Base-by-base conservation (phyloP, 2,329 filamentous ascomycete species). In the Periglandula ipomoeae region DNA sequence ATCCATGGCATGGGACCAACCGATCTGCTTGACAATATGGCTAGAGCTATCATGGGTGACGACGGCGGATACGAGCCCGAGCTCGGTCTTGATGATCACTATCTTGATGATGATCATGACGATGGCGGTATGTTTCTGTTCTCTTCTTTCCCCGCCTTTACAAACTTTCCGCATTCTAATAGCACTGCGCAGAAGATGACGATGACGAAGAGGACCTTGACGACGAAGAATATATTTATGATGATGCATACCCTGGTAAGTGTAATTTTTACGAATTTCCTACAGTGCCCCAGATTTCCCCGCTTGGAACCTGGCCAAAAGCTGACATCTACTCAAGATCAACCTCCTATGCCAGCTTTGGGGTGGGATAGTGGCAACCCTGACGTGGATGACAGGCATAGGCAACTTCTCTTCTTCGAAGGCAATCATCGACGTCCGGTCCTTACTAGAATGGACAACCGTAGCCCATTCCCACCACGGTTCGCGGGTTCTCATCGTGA, bases 131-230 rank as follows among this genome's bases (percentile, higher is more conserved):
- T 53, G 63, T 51, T 48, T n/a, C 5, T 13, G 5, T 20, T 8
- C 17, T 27, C 15, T 17, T 17, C n/a, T 44, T 10, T 13, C 9
- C 23, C 13, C 19, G 3, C 15, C 6, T 34, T 26, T 50, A 7
- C n/a, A 11, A 17, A 17, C 22, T 24, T 17, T 5, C 49, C 46
- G n/a, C n/a, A 19, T 32, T 32, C 30, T 32, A 3, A 51, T 22
- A 10, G 37, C 6, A 24, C 19, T 4, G 6, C n/a, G 40, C 49
- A 67, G 65, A 73, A 46, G 71, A 73, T 37, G 76, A 78, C 5
- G 77, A 80, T 4, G 87, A 89, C 42, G 83, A 86, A 17, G 84
- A 86, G 37, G 82, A 84, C 39, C 76, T 85, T 56, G 82, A 83
- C 40, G 85, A 88, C 45, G 79, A 81, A 19, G 77, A 82, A 48